Conservation (phyloP, 1,284 basidiomycete genomes). For the Trichosporon sp. region DNA sequence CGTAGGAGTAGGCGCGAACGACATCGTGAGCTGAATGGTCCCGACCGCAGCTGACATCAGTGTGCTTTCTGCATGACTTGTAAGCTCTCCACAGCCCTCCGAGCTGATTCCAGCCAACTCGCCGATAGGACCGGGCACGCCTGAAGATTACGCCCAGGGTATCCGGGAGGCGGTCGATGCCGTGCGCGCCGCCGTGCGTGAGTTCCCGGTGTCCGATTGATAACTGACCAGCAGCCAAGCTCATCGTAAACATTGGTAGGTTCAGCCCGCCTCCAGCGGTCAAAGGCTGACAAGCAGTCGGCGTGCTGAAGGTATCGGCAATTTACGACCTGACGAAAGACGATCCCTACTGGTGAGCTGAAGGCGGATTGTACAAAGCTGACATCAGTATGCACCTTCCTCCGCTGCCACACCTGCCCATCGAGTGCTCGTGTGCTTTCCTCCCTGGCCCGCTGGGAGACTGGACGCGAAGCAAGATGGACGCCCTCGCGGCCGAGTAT, state of each 20-base stretch:
- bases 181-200: conserved; percentile 39
- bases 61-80: conserved; percentile 46
- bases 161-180: conserved; percentile 40
- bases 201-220: conserved; percentile 14
- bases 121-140: conserved; percentile 28
- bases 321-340: conserved; percentile 41
- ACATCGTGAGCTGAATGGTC: conserved; percentile 33
- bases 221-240: conserved; percentile 22
- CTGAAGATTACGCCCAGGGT: conserved; percentile 37
- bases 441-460: conserved; percentile 42
- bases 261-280: conserved; percentile 8
- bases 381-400: conserved; percentile 22
- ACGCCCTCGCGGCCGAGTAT: conserved; percentile 41
- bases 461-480: conserved; percentile 42
- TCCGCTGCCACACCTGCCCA: conserved; percentile 33
- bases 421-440: conserved; percentile 44
- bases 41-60: conserved; percentile 18
- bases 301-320: conserved; percentile 42
- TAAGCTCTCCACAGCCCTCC: conserved; percentile 6
- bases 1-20: conserved; percentile 47
- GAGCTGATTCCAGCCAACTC: conserved; percentile 23
- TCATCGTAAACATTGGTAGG: conserved; percentile 37
- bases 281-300: conserved; percentile 25
- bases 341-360: conserved; percentile 40
- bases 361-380: background rate